phyloP scores from a whole-genome alignment of 129 eudicot genomes.

The Gnaphalium uliginosum region DNA sequence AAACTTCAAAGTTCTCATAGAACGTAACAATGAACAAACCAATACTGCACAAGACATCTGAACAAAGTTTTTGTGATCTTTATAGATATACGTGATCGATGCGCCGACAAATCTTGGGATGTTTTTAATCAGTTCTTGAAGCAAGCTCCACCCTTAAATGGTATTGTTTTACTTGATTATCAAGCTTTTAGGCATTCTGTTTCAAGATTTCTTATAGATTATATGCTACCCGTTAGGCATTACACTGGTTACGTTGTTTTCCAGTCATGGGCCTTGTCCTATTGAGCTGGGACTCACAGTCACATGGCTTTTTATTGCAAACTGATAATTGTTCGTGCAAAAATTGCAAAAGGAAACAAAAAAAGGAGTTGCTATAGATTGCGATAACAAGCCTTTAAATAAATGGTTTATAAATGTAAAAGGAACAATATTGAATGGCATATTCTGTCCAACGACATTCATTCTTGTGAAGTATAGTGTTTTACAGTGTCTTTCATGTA shows the following conservation, averaged over 20 bases:
- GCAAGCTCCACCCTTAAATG: slow-evolving; percentile 80
- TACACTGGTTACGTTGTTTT: not conserved
- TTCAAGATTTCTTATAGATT: not conserved
- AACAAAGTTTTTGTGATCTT: slow-evolving; percentile 20
- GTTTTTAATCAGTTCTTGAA: slow-evolving; percentile 62
- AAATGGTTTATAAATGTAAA: not conserved
- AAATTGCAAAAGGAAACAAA: not conserved
- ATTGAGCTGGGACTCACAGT: not conserved
- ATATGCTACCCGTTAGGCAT: not conserved
- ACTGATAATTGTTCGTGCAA: not conserved
- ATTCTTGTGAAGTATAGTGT: not conserved
- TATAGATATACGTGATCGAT: slow-evolving; percentile 73
- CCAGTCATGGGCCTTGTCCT: not conserved
- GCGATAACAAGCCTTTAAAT: not conserved
- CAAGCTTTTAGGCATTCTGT: not conserved
- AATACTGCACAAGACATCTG: not conserved
- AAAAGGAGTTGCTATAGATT: not conserved
- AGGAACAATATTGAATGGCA: not conserved
- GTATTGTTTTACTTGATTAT: slow-evolving; percentile 41
- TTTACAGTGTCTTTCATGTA: not conserved
- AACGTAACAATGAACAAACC: slow-evolving; percentile 5
- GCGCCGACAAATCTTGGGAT: slow-evolving; percentile 89
- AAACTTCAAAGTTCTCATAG: slow-evolving; percentile 1
- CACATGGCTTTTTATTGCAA: not conserved
- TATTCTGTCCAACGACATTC: not conserved